Evolutionary conservation across 2,329 filamentous ascomycete species (phyloP), one percentile per base, ranked within the genome.

Genomic region (Aspergillus clavatus): DNA sequence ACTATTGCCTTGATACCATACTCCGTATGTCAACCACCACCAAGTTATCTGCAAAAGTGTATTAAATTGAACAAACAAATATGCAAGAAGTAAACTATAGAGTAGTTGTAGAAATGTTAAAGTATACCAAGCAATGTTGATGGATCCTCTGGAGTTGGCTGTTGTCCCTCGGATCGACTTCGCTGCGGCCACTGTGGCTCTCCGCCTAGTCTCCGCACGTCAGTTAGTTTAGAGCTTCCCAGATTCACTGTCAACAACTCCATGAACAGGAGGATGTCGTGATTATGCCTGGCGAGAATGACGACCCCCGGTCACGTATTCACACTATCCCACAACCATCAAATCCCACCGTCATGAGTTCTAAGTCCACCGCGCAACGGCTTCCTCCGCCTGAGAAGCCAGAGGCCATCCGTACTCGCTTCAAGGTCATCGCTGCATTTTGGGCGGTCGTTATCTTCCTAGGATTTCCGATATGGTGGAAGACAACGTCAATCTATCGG

Each of bases 381-480:
- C 64, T 72, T 40, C 86, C 87, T n/a, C 88, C 90, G 28, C 84
- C 88, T 23, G 90, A 97, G 72, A 84, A 81, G 52, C 71, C 79
- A 16, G 77, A 84, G 54, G 82, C 85, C 52, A 74, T 84, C 41
- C 80, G 79, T 61, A 80, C 84, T 46, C 84, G 93, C 43, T 80
- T 81, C 38, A 75, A 76, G 51, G 85, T 97, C 40, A 83, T 98
- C 51, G 66, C 87, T 50, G 91, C 91, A 7, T 97, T 96, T 68
- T 98, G 93, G 93, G 73, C 82, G 4, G 82, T 97, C 28, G 87
- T 95, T 5, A 65, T 95, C 5, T 78, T 85, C 23, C 71, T 98
- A 5, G 93, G 93, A 2, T 67, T 98, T 54, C 93, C 93, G 46
- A 84, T 95, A 79, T 98, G 93, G 93, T 94, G 89, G 83, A 83